Conservation (phyloP, 176 grass and related monocot species). For the Pontederia paniculata region DNA sequence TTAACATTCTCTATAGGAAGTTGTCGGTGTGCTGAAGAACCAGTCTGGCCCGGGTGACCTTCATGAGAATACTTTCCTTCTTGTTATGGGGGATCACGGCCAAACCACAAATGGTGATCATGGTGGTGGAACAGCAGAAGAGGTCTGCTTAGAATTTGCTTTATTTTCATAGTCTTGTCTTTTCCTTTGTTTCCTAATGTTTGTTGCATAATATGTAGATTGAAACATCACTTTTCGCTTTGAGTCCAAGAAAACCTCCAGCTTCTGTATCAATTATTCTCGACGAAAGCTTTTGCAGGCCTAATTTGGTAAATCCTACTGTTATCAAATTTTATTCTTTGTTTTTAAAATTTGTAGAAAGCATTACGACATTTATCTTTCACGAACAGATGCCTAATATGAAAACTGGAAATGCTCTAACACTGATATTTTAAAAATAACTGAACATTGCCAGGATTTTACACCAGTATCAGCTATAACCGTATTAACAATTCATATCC, state of each 20-base stretch:
- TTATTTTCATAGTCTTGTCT: neutral
- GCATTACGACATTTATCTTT: neutral
- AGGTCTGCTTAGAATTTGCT: conserved; percentile 29
- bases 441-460: too few relatives aligned
- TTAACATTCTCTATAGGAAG: conserved; percentile 33
- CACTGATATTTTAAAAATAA: too few relatives aligned
- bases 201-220: conserved; percentile 42
- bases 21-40: conserved; percentile 56
- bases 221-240: conserved; percentile 84
- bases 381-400: too few relatives aligned
- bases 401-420: too few relatives aligned
- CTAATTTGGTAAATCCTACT: conserved; percentile 49
- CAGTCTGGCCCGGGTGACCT: conserved; percentile 47
- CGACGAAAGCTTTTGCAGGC: conserved; percentile 44
- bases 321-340: neutral
- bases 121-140: conserved; percentile 85
- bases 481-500: too few relatives aligned
- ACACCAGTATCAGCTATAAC: too few relatives aligned
- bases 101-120: conserved; percentile 98
- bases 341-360: neutral
- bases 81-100: conserved; percentile 96
- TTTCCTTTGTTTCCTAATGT: conserved; percentile 8
- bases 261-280: conserved; percentile 52
- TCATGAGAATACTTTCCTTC: conserved; percentile 84
- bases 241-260: conserved; percentile 56